Evolutionary conservation across 176 grass and related monocot species (phyloP).

Genomic region (Pontederia crassipes): DNA sequence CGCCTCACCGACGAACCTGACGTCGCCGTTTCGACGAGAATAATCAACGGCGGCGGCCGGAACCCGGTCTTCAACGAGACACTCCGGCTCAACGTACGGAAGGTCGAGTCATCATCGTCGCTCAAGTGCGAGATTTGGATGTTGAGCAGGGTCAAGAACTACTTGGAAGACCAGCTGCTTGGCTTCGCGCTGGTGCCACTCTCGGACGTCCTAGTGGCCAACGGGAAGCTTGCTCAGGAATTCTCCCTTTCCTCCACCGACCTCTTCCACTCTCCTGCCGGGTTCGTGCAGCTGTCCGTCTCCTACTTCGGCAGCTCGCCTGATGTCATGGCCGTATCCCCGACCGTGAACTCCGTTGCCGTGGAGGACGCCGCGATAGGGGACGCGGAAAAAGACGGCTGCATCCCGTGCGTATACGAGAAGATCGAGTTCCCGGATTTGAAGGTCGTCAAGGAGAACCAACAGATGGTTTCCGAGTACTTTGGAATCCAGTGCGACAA

Average conservation of each 20-base stretch:
- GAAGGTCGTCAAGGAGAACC: conserved; percentile 64
- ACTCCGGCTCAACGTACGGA: conserved; percentile 43
- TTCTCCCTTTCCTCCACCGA: conserved; percentile 67
- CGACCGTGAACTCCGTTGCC: conserved; percentile 22
- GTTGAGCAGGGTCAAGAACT: conserved; percentile 83
- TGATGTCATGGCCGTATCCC: conserved; percentile 50
- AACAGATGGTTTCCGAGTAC: conserved; percentile 86
- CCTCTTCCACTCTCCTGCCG: conserved; percentile 72
- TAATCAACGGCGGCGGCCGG: conserved; percentile 62
- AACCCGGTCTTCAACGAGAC: conserved; percentile 78
- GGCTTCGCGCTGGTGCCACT: conserved; percentile 68
- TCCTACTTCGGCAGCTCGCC: conserved; percentile 67
- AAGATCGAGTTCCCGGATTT: conserved; percentile 82
- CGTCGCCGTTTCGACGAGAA: conserved; percentile 55
- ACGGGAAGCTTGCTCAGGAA: conserved; percentile 42
- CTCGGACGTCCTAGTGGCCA: conserved; percentile 32
- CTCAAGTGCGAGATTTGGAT: conserved; percentile 88
- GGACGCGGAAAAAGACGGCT: conserved; percentile 19
- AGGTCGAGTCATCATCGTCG: conserved; percentile 20
- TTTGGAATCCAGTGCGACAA: conserved; percentile 37
- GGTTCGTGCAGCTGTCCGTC: conserved; percentile 72
- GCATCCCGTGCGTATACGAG: conserved; percentile 40
- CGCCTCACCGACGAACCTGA: conserved; percentile 44
- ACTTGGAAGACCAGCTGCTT: conserved; percentile 83
- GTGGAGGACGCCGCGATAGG: not conserved